Evolutionary conservation across 768 basidiomycete species (phyloP).

Genomic region (Clitopilus passeckerianus): DNA sequence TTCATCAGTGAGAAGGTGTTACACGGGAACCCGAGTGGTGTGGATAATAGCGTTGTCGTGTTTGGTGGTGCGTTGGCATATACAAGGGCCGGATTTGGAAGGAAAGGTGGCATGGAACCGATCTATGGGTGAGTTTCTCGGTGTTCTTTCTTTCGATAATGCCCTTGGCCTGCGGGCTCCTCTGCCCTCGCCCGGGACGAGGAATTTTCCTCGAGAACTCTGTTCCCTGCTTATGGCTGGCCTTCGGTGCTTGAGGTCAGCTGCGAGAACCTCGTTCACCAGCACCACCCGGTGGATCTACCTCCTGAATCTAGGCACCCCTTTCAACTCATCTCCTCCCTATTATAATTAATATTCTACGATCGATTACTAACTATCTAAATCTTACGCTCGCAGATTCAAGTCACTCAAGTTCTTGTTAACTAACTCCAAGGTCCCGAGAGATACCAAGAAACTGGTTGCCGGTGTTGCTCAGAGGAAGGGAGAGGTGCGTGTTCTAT

Average conservation of each 20-base stretch:
- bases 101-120: conserved; percentile 76
- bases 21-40: conserved; percentile 95
- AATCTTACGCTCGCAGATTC: conserved; percentile 50
- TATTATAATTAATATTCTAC: neutral
- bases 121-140: conserved; percentile 69
- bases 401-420: conserved; percentile 86
- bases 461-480: conserved; percentile 81
- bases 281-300: neutral
- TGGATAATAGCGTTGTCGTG: conserved; percentile 93
- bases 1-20: conserved; percentile 94
- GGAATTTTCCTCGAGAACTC: neutral
- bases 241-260: neutral
- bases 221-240: neutral
- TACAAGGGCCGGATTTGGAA: conserved; percentile 73
- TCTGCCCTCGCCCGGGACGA: neutral
- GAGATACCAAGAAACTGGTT: conserved; percentile 93
- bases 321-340: conserved; percentile 7
- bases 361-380: conserved; percentile 1
- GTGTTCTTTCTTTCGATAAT: conserved; percentile 3
- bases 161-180: neutral
- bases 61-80: conserved; percentile 92
- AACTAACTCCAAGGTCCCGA: conserved; percentile 88
- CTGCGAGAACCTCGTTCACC: neutral
- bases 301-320: neutral
- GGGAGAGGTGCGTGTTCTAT: conserved; percentile 38